Evolutionary conservation across 129 eudicot genomes (phyloP), one percentile per base, ranked within the genome.

Genomic region (Oenanthe sinensis): DNA sequence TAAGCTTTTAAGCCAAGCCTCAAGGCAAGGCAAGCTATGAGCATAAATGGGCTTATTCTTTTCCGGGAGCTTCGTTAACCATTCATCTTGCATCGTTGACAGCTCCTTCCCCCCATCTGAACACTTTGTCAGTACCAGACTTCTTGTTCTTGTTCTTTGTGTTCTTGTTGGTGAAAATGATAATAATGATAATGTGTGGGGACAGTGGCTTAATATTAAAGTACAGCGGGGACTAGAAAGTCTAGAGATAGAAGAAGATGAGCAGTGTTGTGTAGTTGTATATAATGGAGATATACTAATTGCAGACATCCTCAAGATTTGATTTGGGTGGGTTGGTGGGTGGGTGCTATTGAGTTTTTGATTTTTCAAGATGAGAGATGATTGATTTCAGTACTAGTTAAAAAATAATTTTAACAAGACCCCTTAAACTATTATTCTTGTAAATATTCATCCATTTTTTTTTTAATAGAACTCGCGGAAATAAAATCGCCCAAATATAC

Each of bases 11-110:
- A 95, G 71, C 98, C 98, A 95, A 1, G 91, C 91, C 39, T 95
- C 98, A 0, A 95, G 62, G 65, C 97, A 86, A 43, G 97, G 98
- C 81, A 95, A 82, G 81, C 98, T 95, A 85, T 95, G 97, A 30
- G 96, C 84, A 74, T 91, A 95, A 50, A 95, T 77, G 24, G 98
- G 92, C 69, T 95, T 95, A 83, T 88, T 95, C 83, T 88, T 95
- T 9, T 95, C 98, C 2, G 98, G 98, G 11, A 95, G 73, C 81
- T 71, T 85, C 82, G 91, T 92, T 33, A 95, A 68, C 97, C 97
- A 91, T 40, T 95, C 96, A 70, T 91, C 97, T 24, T 84, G 86
- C 20, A 39, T 79, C 63, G 82, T 80, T 5, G 86, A 40, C 42
- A 79, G 73, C 58, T 82, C 45, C 87, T 9, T 60, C 15, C 88